Conservation (phyloP, 2,329 filamentous ascomycete genomes). For the Colletotrichum sidae region DNA sequence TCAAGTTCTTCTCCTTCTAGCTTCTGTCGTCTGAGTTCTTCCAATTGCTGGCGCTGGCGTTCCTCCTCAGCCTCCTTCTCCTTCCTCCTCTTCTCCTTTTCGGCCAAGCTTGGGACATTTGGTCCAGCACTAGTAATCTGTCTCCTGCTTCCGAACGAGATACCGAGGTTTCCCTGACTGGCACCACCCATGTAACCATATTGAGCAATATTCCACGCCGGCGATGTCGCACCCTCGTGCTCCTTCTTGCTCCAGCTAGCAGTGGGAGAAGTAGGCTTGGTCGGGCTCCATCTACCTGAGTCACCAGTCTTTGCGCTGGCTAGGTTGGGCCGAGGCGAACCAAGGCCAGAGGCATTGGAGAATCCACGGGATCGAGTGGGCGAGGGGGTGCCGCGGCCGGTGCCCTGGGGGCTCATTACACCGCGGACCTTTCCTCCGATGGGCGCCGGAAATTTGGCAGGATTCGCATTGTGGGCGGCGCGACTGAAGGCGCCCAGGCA, state of each 20-base stretch:
- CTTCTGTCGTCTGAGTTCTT: constrained; percentile 64
- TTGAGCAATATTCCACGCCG: constrained; percentile 98
- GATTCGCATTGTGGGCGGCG: constrained; percentile 80
- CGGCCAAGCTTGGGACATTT: constrained; percentile 81
- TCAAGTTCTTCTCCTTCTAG: constrained; percentile 70
- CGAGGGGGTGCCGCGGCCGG: constrained; percentile 60
- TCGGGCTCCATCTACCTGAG: constrained; percentile 70
- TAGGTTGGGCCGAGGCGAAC: constrained; percentile 53
- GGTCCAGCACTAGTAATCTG: constrained; percentile 91
- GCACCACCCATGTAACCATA: constrained; percentile 99
- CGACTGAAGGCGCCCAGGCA: constrained; percentile 93
- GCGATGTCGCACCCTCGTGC: constrained; percentile 83
- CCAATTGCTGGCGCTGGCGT: constrained; percentile 64
- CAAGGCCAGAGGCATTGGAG: constrained; percentile 64
- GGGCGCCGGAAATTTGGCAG: constrained; percentile 76
- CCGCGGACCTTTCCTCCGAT: constrained; percentile 78
- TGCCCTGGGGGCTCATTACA: constrained; percentile 74
- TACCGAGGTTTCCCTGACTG: constrained; percentile 93
- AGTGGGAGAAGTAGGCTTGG: constrained; percentile 71
- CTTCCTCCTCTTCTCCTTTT: constrained; percentile 79
- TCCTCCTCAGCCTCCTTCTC: constrained; percentile 70
- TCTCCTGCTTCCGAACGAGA: constrained; percentile 89
- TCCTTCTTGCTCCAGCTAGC: constrained; percentile 92
- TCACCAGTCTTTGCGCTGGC: constrained; percentile 64
- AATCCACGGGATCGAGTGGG: constrained; percentile 62